Percentiles rank a stretch among this genome's conserved stretches.
Evolutionary conservation across 2,329 filamentous ascomycete species (phyloP).

Genomic region (Ophiostoma novo-ulmi): DNA sequence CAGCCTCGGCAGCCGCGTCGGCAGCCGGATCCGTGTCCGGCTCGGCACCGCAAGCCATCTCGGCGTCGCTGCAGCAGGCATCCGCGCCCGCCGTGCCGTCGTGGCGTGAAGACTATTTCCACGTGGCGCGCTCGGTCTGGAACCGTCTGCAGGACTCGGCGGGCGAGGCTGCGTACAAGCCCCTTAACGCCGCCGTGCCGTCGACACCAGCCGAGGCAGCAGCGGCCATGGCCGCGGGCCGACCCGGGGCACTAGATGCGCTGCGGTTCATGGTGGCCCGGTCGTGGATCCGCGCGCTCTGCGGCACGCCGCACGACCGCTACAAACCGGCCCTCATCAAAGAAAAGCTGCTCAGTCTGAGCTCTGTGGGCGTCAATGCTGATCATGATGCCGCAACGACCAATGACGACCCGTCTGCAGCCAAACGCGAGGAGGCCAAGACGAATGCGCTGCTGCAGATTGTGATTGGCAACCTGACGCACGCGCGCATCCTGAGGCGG

Average conservation of each 20-base stretch:
- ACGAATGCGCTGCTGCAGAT: constrained; percentile 44
- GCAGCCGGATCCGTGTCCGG: neutral
- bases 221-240: neutral
- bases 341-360: constrained; percentile 48
- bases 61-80: constrained; percentile 28
- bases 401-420: neutral
- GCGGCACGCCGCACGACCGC: constrained; percentile 46
- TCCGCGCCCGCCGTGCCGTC: constrained; percentile 29
- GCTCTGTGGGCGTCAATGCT: constrained; percentile 27
- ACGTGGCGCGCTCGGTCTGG: constrained; percentile 50
- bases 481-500: constrained; percentile 52
- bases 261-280: constrained; percentile 24
- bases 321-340: constrained; percentile 48
- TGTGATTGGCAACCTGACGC: constrained; percentile 46
- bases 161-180: constrained; percentile 42
- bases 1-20: neutral
- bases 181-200: constrained; percentile 28
- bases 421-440: constrained; percentile 31
- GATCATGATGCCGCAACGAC: neutral
- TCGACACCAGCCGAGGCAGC: constrained; percentile 18
- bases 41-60: neutral
- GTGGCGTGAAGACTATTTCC: constrained; percentile 56
- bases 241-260: neutral
- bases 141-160: constrained; percentile 53
- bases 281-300: constrained; percentile 54